Evolutionary conservation across 192 early-diverging fungal species (phyloP), one percentile per base, ranked within the genome.

Genomic region (Entomortierella chlamydospora): DNA sequence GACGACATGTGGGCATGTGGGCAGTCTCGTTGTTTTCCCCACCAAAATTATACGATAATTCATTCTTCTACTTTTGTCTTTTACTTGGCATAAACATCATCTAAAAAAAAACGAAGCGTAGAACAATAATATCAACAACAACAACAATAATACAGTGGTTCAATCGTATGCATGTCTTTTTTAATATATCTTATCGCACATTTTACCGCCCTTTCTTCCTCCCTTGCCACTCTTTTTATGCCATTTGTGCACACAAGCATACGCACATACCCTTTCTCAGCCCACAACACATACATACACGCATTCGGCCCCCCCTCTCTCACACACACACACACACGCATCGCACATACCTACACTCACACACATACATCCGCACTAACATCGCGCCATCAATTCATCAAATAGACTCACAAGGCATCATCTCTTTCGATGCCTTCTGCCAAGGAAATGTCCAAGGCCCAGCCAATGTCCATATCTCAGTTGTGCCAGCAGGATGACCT

Each of bases 391-490:
- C 25, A 54, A 47, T 20, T 41, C 39, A 41, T 41, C 39, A 29
- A 49, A 53, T 45, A 34, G 17, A 20, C 2, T n/a, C 5, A 23
- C 6, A 41, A 39, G 51, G 50, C 33, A 50, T 52, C 62, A 29
- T 22, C n/a, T 11, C 26, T 29, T 28, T 39, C 25, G 52, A 71
- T 71, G 69, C 69, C 69, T 23, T 56, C 69, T 45, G 59, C 69
- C 51, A 71, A 56, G 60, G 69, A 71, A 45, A 37, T 56, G 51
- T 71, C 72, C 58, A 68, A 62, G 33, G 64, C 72, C 18, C 66
- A 74, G 52, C 72, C 65, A 37, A 77, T 77, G 73, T 77, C 73
- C 34, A 68, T 77, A 42, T 77, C 73, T 31, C 59, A 68, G 37
- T 59, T 81, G 17, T 73, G 79, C 34, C 61, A 81, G 45, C 70